phyloP scores from a whole-genome alignment of 805 yeast species.

The Tetrapisispora iriomotensis region DNA sequence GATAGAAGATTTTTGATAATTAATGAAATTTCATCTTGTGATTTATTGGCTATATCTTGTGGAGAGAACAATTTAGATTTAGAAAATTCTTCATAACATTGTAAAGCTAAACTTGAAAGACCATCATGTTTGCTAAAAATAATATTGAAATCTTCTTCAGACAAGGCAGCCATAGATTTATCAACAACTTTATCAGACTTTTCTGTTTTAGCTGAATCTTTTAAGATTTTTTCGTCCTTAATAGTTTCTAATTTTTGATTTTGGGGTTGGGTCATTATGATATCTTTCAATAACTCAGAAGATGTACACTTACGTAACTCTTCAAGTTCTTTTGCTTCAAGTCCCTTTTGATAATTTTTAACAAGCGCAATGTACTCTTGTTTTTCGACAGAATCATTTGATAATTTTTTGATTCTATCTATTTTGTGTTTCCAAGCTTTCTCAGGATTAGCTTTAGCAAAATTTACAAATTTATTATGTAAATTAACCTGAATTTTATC shows the following conservation, averaged over 20 bases:
- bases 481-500: conserved; percentile 62
- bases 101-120: conserved; percentile 13
- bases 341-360: conserved; percentile 16
- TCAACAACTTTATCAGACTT: not conserved
- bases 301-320: conserved; percentile 33
- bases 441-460: conserved; percentile 40
- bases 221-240: not conserved
- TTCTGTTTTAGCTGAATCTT: not conserved
- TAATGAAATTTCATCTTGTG: conserved; percentile 8
- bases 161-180: conserved; percentile 15
- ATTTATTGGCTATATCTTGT: conserved; percentile 7
- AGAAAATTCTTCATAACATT: conserved; percentile 19
- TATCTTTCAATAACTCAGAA: conserved; percentile 36
- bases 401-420: conserved; percentile 14
- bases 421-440: conserved; percentile 21
- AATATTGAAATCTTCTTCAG: conserved; percentile 27
- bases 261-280: conserved; percentile 27
- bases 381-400: conserved; percentile 21
- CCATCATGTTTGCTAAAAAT: conserved; percentile 30
- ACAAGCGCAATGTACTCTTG: conserved; percentile 17
- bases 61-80: conserved; percentile 14
- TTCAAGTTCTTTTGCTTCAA: conserved; percentile 16
- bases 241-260: conserved; percentile 5
- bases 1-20: conserved; percentile 12
- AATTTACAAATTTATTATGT: conserved; percentile 66